Base-by-base conservation (phyloP, 176 grass and related monocot genomes). In the Rhynchospora tenuis region DNA sequence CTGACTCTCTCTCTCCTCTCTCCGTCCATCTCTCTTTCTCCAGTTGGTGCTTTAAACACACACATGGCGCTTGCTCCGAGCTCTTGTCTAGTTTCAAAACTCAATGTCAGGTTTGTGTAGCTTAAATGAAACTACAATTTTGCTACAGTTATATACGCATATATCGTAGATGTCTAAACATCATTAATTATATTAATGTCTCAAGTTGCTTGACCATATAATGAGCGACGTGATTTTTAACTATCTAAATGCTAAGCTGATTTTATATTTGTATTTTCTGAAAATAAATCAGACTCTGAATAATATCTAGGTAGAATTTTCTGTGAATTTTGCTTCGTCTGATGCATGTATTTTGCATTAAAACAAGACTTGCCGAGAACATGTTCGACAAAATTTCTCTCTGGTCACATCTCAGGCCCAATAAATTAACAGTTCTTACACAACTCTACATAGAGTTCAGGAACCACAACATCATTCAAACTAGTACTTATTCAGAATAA, bases 11-110 rank as follows among this genome's bases (percentile, higher is more conserved):
- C 71, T 51, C 19, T 4, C 1, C 71, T 4, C 1, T 46, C 3
- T 24, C 9, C 9, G 5, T 61, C 23, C 47, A 9, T 15, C 27
- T 13, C 16, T 43, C 23, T 28, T n/a, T 75, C 72, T 9, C 6
- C 12, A 15, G 13, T 17, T 29, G 23, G 47, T 75, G 72, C 47
- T 75, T 51, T 31, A 19, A 33, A 56, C 26, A 13, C 24, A 26
- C 46, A 51, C 22, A 77, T 77, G 73, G 73, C 73, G 26, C 73
- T 77, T 56, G 73, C 73, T 77, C 50, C 48, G 7, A 77, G 48
- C 73, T 77, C 47, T 14, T 77, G 26, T 26, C 26, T 56, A 3
- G 23, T 77, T 7, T 56, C 26, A 31, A 77, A 77, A 23, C 73
- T 77, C 23, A 77, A 31, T 77, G 73, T 46, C 50, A 77, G 73